phyloP scores from a whole-genome alignment of 169 alveolate species.

The Toxoplasma gondii region DNA sequence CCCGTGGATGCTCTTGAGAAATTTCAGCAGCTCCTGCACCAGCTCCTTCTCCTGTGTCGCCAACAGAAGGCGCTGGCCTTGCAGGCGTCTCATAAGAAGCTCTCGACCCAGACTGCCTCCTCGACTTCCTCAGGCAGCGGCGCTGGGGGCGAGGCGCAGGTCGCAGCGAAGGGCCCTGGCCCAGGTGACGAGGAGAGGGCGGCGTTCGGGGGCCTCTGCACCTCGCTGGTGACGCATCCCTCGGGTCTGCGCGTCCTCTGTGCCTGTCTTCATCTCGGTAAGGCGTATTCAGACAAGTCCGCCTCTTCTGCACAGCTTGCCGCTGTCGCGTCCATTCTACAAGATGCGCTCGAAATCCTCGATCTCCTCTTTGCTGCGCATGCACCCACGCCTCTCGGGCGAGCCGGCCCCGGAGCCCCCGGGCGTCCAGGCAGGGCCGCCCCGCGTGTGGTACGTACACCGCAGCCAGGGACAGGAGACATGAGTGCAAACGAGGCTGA shows the following conservation, averaged over 20 bases:
- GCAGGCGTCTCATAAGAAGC: not conserved
- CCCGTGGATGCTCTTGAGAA: slow-evolving; percentile 15
- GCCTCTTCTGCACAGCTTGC: not conserved
- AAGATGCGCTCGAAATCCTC: slow-evolving; percentile 25
- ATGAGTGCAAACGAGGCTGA: not conserved
- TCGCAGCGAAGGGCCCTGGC: not conserved
- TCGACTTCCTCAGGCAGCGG: not conserved
- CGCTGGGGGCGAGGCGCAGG: not conserved
- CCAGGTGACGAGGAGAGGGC: not conserved
- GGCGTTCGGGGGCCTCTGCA: not conserved
- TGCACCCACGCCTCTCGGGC: not conserved
- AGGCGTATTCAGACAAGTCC: not conserved
- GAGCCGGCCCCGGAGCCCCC: not conserved
- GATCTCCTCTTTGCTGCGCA: not conserved
- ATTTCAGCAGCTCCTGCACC: slow-evolving; percentile 31
- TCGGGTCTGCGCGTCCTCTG: slow-evolving; percentile 23
- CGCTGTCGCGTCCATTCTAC: not conserved
- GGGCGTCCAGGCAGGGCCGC: not conserved
- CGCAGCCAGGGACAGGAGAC: not conserved
- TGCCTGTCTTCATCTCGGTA: slow-evolving; percentile 6
- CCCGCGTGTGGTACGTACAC: not conserved
- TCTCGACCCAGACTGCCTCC: not conserved
- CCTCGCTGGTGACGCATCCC: not conserved
- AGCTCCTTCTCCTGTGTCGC: slow-evolving; percentile 17
- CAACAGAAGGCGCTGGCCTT: slow-evolving; percentile 1